A percentile compares a stretch with the other conserved stretches of the same genome.
Evolutionary conservation across 208 protist genomes (phyloP).

Genomic region (Crithidia fasciculata): DNA sequence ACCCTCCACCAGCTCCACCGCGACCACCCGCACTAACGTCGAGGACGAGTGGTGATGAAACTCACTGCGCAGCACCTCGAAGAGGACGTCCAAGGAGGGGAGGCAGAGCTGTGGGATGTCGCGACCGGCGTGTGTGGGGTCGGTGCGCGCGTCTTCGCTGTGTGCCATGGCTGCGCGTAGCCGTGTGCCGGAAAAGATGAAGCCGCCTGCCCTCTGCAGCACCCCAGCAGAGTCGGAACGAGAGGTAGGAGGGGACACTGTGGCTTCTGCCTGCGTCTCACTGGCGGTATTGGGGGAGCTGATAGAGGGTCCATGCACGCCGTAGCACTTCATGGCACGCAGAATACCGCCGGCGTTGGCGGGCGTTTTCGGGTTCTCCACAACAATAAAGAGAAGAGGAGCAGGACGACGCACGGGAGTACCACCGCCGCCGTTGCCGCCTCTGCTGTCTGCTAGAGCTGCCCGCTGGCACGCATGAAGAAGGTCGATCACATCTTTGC

Average conservation of each 20-base stretch:
- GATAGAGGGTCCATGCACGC: conserved; percentile 15
- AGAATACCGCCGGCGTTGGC: conserved; percentile 72
- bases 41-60: conserved; percentile 10
- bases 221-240: background rate
- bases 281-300: background rate
- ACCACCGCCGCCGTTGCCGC: background rate
- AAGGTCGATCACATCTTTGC: background rate
- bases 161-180: conserved; percentile 43
- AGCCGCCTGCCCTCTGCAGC: conserved; percentile 21
- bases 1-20: conserved; percentile 67
- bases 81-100: conserved; percentile 42
- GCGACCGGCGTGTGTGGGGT: conserved; percentile 45
- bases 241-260: background rate
- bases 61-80: conserved; percentile 36
- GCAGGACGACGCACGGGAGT: background rate
- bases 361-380: conserved; percentile 78
- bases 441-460: background rate
- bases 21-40: conserved; percentile 39
- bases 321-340: conserved; percentile 62
- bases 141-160: conserved; percentile 37
- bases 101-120: conserved; percentile 44
- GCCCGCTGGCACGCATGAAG: conserved; percentile 16
- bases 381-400: conserved; percentile 54
- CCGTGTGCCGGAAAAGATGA: conserved; percentile 66
- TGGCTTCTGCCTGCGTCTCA: background rate